These are phyloP conservation scores for Macrophomina tecta DNA, from an alignment of 2,329 filamentous ascomycete species.

Conservation along the genomic window DNA sequence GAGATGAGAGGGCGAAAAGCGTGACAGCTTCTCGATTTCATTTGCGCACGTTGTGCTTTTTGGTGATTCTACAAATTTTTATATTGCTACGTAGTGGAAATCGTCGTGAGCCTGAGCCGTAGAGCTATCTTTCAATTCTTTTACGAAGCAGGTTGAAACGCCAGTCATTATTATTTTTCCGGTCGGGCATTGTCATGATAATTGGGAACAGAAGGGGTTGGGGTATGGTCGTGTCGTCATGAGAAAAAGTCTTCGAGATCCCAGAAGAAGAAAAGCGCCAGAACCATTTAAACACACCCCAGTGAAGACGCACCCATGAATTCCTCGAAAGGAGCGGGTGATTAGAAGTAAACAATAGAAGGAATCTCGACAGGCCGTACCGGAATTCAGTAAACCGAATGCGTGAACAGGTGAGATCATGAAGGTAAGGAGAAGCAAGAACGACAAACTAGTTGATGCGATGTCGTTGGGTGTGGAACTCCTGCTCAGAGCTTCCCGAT, in stretches of 20 bases:
- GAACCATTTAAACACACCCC: background rate
- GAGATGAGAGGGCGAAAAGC: too few relatives aligned
- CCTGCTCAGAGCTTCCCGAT: too few relatives aligned
- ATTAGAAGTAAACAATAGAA: background rate
- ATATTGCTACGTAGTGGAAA: background rate
- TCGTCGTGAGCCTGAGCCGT: background rate
- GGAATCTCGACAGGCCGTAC: background rate
- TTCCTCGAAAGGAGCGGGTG: background rate
- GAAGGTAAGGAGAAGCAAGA: background rate
- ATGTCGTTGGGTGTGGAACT: too few relatives aligned
- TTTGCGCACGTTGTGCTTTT: too few relatives aligned
- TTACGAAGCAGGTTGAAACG: background rate
- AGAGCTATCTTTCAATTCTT: background rate
- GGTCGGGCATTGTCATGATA: background rate
- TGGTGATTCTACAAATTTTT: too few relatives aligned
- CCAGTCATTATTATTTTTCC: background rate
- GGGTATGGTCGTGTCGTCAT: conserved; percentile 2
- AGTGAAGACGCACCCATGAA: background rate
- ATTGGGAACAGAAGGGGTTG: background rate
- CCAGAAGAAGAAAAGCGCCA: background rate
- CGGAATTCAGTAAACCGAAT: background rate
- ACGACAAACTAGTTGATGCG: too few relatives aligned
- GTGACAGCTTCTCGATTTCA: too few relatives aligned
- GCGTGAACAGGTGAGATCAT: background rate
- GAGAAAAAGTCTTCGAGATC: background rate